These are phyloP conservation scores for Microthlaspi erraticum DNA, from an alignment of 345 rosid species.

Conservation along the genomic window DNA sequence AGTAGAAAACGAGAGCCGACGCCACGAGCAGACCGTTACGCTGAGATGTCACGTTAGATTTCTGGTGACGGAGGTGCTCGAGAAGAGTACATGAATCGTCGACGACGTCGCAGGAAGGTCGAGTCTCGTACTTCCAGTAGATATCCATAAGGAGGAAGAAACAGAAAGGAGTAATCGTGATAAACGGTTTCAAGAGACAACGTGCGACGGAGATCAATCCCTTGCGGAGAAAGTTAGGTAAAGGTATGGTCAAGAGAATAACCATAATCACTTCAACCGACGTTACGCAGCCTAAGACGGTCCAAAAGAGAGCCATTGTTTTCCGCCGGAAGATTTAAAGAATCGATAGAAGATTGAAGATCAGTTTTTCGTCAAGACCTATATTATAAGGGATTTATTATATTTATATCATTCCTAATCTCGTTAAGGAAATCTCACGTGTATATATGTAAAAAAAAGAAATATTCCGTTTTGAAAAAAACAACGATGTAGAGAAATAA, in stretches of 20 bases:
- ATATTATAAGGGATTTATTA: too few species aligned
- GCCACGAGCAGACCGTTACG: constrained; percentile 80
- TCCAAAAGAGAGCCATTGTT: constrained; percentile 92
- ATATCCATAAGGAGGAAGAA: constrained; percentile 87
- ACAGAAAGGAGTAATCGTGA: constrained; percentile 83
- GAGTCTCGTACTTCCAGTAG: constrained; percentile 93
- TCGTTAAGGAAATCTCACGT: too few species aligned
- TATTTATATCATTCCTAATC: too few species aligned
- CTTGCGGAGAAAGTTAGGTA: constrained; percentile 67
- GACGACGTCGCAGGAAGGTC: constrained; percentile 72
- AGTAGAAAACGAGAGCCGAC: constrained; percentile 78
- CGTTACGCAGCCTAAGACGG: constrained; percentile 80
- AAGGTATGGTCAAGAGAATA: constrained; percentile 79
- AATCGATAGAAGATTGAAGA: too few species aligned
- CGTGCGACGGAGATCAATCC: constrained; percentile 81
- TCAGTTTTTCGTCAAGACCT: too few species aligned
- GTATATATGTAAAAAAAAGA: too few species aligned
- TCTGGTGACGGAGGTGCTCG: constrained; percentile 90
- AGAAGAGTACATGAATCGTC: constrained; percentile 72
- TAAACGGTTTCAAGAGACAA: constrained; percentile 78
- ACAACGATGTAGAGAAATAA: too few species aligned
- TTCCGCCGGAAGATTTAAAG: too few species aligned
- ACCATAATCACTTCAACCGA: constrained; percentile 93
- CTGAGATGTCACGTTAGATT: constrained; percentile 86
- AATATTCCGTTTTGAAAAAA: too few species aligned